phyloP scores from a whole-genome alignment of 2,329 filamentous ascomycete genomes.

The Penicillium sp. region DNA sequence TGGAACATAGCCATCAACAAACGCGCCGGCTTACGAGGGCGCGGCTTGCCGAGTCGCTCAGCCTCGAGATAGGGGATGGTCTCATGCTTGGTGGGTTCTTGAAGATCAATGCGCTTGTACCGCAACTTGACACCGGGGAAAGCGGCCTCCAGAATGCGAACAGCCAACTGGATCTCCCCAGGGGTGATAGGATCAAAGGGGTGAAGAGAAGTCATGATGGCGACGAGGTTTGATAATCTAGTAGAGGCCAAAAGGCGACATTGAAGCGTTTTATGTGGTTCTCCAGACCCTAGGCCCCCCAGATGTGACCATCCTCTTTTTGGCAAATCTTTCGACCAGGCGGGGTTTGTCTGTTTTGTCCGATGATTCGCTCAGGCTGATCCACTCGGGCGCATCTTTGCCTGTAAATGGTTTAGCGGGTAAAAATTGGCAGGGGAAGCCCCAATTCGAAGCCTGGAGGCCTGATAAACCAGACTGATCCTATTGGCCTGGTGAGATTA shows the following conservation, averaged over 20 bases:
- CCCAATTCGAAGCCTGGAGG: neutral
- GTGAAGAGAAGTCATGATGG: conserved; percentile 38
- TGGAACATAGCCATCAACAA: conserved; percentile 61
- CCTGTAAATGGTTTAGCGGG: conserved; percentile 23
- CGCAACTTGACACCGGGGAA: conserved; percentile 47
- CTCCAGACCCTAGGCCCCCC: neutral
- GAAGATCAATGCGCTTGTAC: conserved; percentile 71
- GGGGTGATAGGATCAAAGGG: conserved; percentile 51
- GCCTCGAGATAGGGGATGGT: conserved; percentile 67
- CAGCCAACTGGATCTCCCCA: conserved; percentile 49
- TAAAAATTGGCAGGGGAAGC: neutral
- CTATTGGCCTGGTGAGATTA: neutral
- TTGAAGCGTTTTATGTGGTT: conserved; percentile 19
- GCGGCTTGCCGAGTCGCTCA: conserved; percentile 60
- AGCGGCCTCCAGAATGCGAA: conserved; percentile 44
- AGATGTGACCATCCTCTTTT: conserved; percentile 15
- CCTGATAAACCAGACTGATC: neutral
- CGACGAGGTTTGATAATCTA: conserved; percentile 2
- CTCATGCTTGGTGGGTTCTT: conserved; percentile 67
- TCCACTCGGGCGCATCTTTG: conserved; percentile 28
- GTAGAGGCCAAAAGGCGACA: neutral
- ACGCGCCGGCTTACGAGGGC: conserved; percentile 58
- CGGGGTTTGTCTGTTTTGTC: neutral
- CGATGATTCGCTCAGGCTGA: conserved; percentile 21
- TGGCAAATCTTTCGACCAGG: conserved; percentile 28